A percentile compares a stretch with the other conserved stretches of the same genome.
Evolutionary conservation across 163 green algal genomes (phyloP).

Genomic region (Chlorella variabilis): DNA sequence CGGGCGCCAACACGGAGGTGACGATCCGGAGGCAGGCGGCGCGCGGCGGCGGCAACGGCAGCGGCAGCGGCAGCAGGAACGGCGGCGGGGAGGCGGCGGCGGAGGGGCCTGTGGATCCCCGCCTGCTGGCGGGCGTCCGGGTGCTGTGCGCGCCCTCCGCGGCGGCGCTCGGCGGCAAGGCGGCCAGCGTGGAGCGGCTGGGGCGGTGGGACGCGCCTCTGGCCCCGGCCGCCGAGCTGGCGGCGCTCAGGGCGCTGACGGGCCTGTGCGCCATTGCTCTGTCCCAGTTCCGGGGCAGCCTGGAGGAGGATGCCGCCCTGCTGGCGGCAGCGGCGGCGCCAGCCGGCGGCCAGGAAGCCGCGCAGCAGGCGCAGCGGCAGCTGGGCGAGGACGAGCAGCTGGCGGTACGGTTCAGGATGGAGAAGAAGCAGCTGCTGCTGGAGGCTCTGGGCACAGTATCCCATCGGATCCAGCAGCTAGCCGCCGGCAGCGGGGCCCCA

Average conservation of each 20-base stretch:
- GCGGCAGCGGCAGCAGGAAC: not conserved
- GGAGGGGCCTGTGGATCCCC: conserved; percentile 36
- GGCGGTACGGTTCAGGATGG: conserved; percentile 63
- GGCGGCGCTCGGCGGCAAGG: conserved; percentile 35
- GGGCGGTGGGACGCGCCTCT: conserved; percentile 57
- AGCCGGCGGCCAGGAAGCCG: too few species aligned
- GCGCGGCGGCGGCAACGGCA: not conserved
- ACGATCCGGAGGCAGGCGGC: conserved; percentile 4
- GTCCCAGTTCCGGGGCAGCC: conserved; percentile 48
- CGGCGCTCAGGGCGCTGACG: conserved; percentile 48
- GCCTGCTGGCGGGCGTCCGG: conserved; percentile 54
- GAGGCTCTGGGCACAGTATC: conserved; percentile 42
- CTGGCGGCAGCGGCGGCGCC: conserved; percentile 39
- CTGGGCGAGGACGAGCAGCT: conserved; percentile 48
- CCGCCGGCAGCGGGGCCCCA: not conserved
- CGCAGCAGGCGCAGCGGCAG: conserved; percentile 19
- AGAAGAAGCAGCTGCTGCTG: conserved; percentile 68
- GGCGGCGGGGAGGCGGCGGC: too few species aligned
- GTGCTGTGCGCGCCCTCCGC: conserved; percentile 47
- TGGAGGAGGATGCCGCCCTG: conserved; percentile 54
- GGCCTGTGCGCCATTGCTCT: conserved; percentile 56
- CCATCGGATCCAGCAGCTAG: conserved; percentile 26
- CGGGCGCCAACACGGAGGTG: conserved; percentile 37
- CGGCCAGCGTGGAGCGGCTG: conserved; percentile 43
- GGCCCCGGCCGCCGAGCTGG: conserved; percentile 28